These are phyloP conservation scores for Cucumis cinereus DNA, from an alignment of 306 rosid species.

Conservation along the genomic window DNA sequence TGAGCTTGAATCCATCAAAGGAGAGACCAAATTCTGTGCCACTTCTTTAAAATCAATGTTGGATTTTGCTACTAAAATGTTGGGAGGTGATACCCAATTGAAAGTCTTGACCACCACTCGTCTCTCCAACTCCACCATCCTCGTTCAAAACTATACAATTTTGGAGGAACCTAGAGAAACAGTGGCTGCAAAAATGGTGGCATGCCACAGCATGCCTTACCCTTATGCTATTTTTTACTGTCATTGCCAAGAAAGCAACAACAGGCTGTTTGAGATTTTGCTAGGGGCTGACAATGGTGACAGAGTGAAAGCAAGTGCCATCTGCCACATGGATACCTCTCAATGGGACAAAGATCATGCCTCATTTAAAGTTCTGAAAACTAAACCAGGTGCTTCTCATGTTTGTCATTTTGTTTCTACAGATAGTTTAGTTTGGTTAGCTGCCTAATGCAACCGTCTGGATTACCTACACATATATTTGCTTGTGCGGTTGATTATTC, in stretches of 20 bases:
- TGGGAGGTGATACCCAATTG: constrained; percentile 28
- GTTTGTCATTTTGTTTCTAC: constrained; percentile 70
- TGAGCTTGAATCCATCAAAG: constrained; percentile 34
- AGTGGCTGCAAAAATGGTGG: constrained; percentile 34
- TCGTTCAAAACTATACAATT: constrained; percentile 54
- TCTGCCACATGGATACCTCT: constrained; percentile 82
- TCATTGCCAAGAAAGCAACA: constrained; percentile 40
- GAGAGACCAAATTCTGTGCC: constrained; percentile 59
- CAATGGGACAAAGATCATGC: constrained; percentile 48
- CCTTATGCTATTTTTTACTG: constrained; percentile 69
- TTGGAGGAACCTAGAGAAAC: constrained; percentile 20
- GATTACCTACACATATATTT: neutral
- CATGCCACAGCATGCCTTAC: constrained; percentile 66
- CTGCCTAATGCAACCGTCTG: constrained; percentile 16
- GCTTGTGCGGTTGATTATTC: neutral
- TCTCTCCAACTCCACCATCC: constrained; percentile 18
- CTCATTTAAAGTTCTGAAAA: constrained; percentile 40
- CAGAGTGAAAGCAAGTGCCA: constrained; percentile 39
- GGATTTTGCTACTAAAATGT: constrained; percentile 22
- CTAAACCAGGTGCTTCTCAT: constrained; percentile 41
- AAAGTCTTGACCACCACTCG: constrained; percentile 34
- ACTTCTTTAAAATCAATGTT: constrained; percentile 51
- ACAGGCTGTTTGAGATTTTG: constrained; percentile 31
- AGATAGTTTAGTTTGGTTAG: constrained; percentile 54
- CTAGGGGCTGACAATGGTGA: constrained; percentile 47